Percentiles rank a stretch among this genome's conserved stretches.
Evolutionary conservation across 441 rosid genomes (phyloP).

Genomic region (Syzygium syzygioides): DNA sequence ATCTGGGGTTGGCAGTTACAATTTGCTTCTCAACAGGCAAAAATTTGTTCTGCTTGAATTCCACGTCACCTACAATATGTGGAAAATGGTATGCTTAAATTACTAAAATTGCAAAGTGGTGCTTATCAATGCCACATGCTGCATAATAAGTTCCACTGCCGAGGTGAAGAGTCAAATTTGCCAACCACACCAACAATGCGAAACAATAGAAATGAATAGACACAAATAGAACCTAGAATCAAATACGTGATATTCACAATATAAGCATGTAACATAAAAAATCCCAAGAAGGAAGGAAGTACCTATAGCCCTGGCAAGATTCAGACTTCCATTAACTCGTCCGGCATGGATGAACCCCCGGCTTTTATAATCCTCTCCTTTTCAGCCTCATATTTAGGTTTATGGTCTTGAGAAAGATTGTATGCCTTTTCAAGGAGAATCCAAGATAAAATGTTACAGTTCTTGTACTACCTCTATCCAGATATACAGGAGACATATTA

Average conservation of each 20-base stretch:
- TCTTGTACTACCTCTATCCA: not conserved
- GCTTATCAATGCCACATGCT: not conserved
- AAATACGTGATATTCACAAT: not conserved
- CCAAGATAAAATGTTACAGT: not conserved
- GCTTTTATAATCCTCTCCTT: slow-evolving; percentile 90
- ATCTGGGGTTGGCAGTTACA: slow-evolving; percentile 47
- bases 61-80: slow-evolving; percentile 68
- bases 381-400: slow-evolving; percentile 93
- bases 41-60: slow-evolving; percentile 76
- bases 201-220: not conserved
- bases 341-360: slow-evolving; percentile 97
- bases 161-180: not conserved
- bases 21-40: slow-evolving; percentile 40
- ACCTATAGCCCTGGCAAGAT: slow-evolving; percentile 97
- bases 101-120: not conserved
- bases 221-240: not conserved
- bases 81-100: not conserved
- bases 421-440: slow-evolving; percentile 40
- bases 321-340: slow-evolving; percentile 92
- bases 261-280: not conserved
- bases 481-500: not conserved
- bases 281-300: not conserved
- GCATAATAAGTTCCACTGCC: not conserved
- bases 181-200: not conserved
- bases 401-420: slow-evolving; percentile 94